Percentiles rank a stretch among this genome's conserved stretches.
Evolutionary conservation across 176 grass and related monocot species (phyloP).

Genomic region (Raddia guianensis): DNA sequence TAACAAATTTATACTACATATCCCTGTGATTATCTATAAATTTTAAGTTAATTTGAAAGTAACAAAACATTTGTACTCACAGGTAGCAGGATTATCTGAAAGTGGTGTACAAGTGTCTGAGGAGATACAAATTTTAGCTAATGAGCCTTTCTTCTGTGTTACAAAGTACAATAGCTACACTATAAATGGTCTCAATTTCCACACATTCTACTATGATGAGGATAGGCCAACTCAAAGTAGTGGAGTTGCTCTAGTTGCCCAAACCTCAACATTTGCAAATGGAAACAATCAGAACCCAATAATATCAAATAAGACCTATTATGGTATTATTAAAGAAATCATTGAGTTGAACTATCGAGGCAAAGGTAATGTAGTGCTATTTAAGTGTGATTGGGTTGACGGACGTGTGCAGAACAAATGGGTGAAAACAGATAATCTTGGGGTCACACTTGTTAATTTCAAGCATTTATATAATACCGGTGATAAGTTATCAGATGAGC

Average conservation of each 20-base stretch:
- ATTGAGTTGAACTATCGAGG: too few relatives aligned
- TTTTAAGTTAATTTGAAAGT: too few relatives aligned
- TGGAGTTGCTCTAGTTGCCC: not conserved
- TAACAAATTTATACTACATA: too few relatives aligned
- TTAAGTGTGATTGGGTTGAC: conserved; percentile 4
- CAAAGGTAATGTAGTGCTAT: not conserved
- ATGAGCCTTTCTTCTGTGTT: conserved; percentile 16
- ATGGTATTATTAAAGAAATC: not conserved
- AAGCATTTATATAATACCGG: not conserved
- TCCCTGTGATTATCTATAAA: too few relatives aligned
- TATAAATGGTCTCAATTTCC: conserved; percentile 23
- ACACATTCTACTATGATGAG: conserved; percentile 9
- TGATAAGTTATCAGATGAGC: not conserved
- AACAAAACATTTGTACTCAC: too few relatives aligned
- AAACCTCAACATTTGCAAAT: not conserved
- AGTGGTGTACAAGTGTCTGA: conserved; percentile 17
- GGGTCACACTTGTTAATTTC: not conserved
- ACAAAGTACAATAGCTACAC: conserved; percentile 8
- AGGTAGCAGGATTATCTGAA: conserved; percentile 17
- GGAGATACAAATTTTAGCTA: too few relatives aligned
- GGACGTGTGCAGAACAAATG: not conserved
- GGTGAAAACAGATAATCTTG: not conserved
- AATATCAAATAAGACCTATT: not conserved
- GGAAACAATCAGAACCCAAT: not conserved
- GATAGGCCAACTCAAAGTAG: not conserved